phyloP scores from a whole-genome alignment of 768 basidiomycete species.

The Pulveroboletus sp. region DNA sequence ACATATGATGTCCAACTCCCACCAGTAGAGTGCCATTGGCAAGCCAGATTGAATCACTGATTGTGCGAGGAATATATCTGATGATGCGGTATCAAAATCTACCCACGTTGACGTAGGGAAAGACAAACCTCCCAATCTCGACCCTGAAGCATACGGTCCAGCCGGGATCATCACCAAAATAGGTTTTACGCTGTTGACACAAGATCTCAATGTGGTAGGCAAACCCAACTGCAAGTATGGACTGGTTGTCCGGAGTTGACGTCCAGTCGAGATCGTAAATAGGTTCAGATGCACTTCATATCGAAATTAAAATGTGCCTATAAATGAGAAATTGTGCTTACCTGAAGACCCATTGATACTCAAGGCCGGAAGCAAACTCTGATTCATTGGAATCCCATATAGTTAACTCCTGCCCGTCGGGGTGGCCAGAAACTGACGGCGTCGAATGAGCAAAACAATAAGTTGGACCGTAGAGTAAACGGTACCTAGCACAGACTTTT shows the following conservation, averaged over 20 bases:
- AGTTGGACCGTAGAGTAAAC: constrained; percentile 9
- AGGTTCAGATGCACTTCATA: constrained; percentile 39
- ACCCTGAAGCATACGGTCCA: constrained; percentile 73
- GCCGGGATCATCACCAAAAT: constrained; percentile 76
- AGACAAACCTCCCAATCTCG: constrained; percentile 62
- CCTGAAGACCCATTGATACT: constrained; percentile 63
- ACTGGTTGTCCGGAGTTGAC: constrained; percentile 83
- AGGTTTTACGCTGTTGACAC: constrained; percentile 90
- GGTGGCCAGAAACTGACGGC: constrained; percentile 50
- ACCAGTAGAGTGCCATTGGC: constrained; percentile 77
- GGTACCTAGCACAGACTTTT: constrained; percentile 85
- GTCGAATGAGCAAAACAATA: constrained; percentile 3
- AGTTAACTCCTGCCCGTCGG: constrained; percentile 73
- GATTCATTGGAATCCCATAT: constrained; percentile 97
- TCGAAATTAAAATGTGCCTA: not conserved
- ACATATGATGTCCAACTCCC: constrained; percentile 79
- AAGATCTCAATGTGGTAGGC: constrained; percentile 73
- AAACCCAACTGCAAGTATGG: constrained; percentile 89
- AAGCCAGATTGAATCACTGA: constrained; percentile 90
- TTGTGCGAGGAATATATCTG: constrained; percentile 73
- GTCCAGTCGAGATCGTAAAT: constrained; percentile 91
- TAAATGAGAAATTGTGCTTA: constrained; percentile 27
- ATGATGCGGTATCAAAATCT: not conserved
- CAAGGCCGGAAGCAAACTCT: constrained; percentile 87
- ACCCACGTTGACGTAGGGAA: not conserved